Conservation (phyloP, 495 filamentous ascomycete species). For the Chaetomidium leptoderma region DNA sequence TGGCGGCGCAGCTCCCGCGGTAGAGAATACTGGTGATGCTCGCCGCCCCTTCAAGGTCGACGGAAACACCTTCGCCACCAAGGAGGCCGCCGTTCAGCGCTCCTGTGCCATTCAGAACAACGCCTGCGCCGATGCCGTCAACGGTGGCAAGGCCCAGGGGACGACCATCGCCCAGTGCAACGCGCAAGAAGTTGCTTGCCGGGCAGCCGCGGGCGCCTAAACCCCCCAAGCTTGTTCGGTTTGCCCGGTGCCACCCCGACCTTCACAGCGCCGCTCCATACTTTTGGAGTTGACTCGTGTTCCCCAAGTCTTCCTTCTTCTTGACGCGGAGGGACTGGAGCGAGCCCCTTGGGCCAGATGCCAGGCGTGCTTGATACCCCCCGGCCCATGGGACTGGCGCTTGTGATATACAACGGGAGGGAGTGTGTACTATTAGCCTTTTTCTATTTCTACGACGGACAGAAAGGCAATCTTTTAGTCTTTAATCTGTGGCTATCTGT, state of each 20-base stretch:
- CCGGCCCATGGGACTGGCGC: background rate
- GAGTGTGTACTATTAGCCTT: slow-evolving; percentile 15
- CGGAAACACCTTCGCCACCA: slow-evolving; percentile 48
- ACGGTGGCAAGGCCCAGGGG: slow-evolving; percentile 31
- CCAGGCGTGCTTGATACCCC: background rate
- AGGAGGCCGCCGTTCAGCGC: slow-evolving; percentile 40
- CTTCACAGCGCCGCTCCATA: slow-evolving; percentile 7
- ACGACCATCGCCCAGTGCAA: slow-evolving; percentile 43
- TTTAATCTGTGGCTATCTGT: slow-evolving; percentile 11
- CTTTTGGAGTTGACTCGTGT: background rate
- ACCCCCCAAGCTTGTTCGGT: background rate
- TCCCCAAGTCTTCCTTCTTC: background rate
- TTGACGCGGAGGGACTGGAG: background rate
- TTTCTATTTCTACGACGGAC: slow-evolving; percentile 8
- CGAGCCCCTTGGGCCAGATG: background rate
- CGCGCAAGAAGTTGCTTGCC: slow-evolving; percentile 37
- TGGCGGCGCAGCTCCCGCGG: slow-evolving; percentile 34
- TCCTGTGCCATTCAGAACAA: slow-evolving; percentile 49
- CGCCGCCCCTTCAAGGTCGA: slow-evolving; percentile 48
- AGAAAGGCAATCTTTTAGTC: slow-evolving; percentile 4
- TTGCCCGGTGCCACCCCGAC: background rate
- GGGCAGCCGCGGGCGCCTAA: slow-evolving; percentile 23
- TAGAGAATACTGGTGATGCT: slow-evolving; percentile 39
- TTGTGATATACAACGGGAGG: background rate
- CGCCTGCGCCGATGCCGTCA: slow-evolving; percentile 46